Conservation (phyloP, 805 yeast species). For the Candida xyloterini region DNA sequence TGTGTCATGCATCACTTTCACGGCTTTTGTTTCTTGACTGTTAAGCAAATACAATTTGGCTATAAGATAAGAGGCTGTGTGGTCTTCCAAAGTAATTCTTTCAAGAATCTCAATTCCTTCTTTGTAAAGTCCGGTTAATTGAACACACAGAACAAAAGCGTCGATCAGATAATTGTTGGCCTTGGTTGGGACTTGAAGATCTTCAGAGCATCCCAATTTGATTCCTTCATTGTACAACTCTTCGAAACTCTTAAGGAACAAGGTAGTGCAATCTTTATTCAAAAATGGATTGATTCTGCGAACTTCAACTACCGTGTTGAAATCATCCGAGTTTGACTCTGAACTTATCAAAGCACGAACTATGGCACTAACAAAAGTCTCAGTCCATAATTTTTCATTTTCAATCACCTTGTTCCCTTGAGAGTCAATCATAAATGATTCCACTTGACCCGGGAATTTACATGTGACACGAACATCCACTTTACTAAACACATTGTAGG, state of each 20-base stretch:
- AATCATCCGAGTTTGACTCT: constrained; percentile 71
- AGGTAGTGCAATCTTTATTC: constrained; percentile 43
- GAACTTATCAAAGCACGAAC: constrained; percentile 67
- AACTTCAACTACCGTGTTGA: constrained; percentile 71
- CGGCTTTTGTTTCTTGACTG: constrained; percentile 60
- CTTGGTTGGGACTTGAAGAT: constrained; percentile 63
- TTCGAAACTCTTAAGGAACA: constrained; percentile 65
- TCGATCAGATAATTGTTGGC: constrained; percentile 71
- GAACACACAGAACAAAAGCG: constrained; percentile 61
- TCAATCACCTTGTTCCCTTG: constrained; percentile 56
- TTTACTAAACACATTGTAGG: constrained; percentile 58
- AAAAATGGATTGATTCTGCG: constrained; percentile 77
- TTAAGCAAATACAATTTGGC: constrained; percentile 51
- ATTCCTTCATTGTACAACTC: constrained; percentile 63
- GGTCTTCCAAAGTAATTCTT: constrained; percentile 49
- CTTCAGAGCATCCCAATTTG: constrained; percentile 60
- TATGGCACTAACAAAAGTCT: constrained; percentile 67
- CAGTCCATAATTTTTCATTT: constrained; percentile 49
- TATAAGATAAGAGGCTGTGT: constrained; percentile 54
- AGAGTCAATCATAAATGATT: constrained; percentile 46
- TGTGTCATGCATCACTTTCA: constrained; percentile 50
- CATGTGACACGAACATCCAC: constrained; percentile 71
- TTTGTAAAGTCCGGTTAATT: constrained; percentile 62
- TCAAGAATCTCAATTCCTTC: constrained; percentile 58
- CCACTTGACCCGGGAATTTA: constrained; percentile 73